These are phyloP conservation scores for Plasmodium gallinaceum DNA, from an alignment of 169 alveolate genomes.

Conservation along the genomic window DNA sequence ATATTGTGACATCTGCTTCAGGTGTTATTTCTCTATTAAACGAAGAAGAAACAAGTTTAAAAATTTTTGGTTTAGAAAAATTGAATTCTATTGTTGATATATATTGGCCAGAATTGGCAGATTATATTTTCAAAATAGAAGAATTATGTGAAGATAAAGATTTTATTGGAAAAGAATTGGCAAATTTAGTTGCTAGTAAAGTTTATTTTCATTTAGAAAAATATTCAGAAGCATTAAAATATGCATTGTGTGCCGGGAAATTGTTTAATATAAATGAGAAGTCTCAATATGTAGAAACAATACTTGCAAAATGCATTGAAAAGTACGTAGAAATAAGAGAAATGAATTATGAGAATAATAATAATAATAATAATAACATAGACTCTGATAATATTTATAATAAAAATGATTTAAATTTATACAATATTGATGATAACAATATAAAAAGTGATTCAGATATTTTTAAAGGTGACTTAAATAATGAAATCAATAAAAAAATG, in stretches of 20 bases:
- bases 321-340: conserved; percentile 75
- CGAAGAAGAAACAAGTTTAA: conserved; percentile 82
- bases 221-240: conserved; percentile 92
- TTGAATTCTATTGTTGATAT: conserved; percentile 85
- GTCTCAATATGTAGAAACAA: conserved; percentile 86
- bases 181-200: conserved; percentile 95
- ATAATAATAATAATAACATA: not conserved
- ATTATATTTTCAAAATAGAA: conserved; percentile 83
- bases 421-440: not conserved
- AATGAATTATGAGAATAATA: conserved; percentile 20
- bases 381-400: conserved; percentile 21
- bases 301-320: conserved; percentile 75
- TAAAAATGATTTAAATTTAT: conserved; percentile 26
- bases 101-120: conserved; percentile 90
- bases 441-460: conserved; percentile 21
- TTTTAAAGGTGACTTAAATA: conserved; percentile 66
- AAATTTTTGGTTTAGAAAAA: conserved; percentile 86
- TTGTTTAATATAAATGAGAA: conserved; percentile 88
- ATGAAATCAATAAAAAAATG: conserved; percentile 86
- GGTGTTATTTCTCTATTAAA: conserved; percentile 85
- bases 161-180: conserved; percentile 89
- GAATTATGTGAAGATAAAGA: conserved; percentile 84
- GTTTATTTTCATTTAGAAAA: conserved; percentile 96
- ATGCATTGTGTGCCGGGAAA: conserved; percentile 96
- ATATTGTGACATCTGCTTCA: conserved; percentile 83